Evolutionary conservation across 2,329 filamentous ascomycete genomes (phyloP), one percentile per base, ranked within the genome.

Genomic region (Fusarium nelsonii): DNA sequence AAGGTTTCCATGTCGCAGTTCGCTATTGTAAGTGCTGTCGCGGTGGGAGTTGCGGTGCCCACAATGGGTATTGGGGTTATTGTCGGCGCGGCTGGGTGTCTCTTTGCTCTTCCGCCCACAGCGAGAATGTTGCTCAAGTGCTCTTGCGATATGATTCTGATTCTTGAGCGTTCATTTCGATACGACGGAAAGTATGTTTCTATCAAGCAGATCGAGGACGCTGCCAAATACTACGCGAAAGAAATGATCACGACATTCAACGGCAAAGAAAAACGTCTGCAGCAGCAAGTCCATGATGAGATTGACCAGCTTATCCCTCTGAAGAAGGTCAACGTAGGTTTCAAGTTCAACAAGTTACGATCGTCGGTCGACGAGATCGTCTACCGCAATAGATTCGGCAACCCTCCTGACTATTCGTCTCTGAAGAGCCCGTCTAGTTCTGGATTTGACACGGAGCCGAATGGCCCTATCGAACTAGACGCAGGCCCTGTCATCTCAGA

Each of bases 161-260:
- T 74, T 0, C 69, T 74, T 0, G 72, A 74, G 8, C 54, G 72
- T 0, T 73, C 72, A 2, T 74, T 74, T 1, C 44, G 72, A 2
- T 74, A 74, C 10, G 72, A 58, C 0, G 72, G 72, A 20, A 74
- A 74, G 34, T 74, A 74, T 23, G 72, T 74, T 4, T 74, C 72
- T 1, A 55, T 74, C 34, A 74, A 70, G 43, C 70, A 74, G 57
- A 74, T 74, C 23, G 72, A 74, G 34, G 64, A 71, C 7, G 72
- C 72, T 1, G 72, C 72, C 0, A 73, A 59, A 16, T 74, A 74
- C 20, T 74, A 74, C 44, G 50, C 71, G 2, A 73, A 41, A 14
- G 43, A 63, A 1, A 69, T 49, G 3, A 65, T 74, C 11, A 71
- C 36, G 3, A 68, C 71, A 0, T 74, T 74, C 9, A 58, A 66